Conservation (phyloP, 371 early-diverging fungal species). For the Cokeromyces recurvatus region DNA sequence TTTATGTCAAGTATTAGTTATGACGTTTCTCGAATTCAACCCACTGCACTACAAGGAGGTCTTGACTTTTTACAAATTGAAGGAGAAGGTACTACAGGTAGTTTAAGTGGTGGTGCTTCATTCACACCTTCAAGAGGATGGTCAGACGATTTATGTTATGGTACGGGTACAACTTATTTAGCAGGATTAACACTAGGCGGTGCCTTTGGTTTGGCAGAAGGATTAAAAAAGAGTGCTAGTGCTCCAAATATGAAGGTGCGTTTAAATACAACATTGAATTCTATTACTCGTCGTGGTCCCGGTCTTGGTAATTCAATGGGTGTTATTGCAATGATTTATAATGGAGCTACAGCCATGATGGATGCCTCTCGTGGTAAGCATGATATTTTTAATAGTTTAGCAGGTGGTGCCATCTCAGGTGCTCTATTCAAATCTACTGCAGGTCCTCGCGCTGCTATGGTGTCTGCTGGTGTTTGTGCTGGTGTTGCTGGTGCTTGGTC, state of each 20-base stretch:
- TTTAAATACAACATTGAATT: conserved; percentile 79
- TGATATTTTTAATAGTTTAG: conserved; percentile 64
- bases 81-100: conserved; percentile 24
- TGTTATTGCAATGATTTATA: conserved; percentile 80
- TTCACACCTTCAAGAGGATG: conserved; percentile 74
- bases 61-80: conserved; percentile 60
- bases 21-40: conserved; percentile 53
- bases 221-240: conserved; percentile 57
- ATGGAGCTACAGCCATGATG: conserved; percentile 66
- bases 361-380: conserved; percentile 59
- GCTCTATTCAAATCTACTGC: conserved; percentile 74
- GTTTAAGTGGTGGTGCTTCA: conserved; percentile 32
- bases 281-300: conserved; percentile 83
- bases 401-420: conserved; percentile 74
- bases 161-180: conserved; percentile 79
- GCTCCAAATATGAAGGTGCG: conserved; percentile 65
- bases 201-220: conserved; percentile 76
- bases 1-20: conserved; percentile 49
- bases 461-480: conserved; percentile 59
- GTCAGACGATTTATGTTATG: conserved; percentile 86
- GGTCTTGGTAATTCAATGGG: conserved; percentile 84
- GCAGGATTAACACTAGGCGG: conserved; percentile 79
- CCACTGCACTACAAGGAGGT: conserved; percentile 57
- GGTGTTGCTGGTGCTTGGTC: conserved; percentile 52
- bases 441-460: conserved; percentile 48